Percentiles rank a stretch among this genome's conserved stretches.
phyloP scores from a whole-genome alignment of 768 basidiomycete genomes.

The Crepidotus variabilis region DNA sequence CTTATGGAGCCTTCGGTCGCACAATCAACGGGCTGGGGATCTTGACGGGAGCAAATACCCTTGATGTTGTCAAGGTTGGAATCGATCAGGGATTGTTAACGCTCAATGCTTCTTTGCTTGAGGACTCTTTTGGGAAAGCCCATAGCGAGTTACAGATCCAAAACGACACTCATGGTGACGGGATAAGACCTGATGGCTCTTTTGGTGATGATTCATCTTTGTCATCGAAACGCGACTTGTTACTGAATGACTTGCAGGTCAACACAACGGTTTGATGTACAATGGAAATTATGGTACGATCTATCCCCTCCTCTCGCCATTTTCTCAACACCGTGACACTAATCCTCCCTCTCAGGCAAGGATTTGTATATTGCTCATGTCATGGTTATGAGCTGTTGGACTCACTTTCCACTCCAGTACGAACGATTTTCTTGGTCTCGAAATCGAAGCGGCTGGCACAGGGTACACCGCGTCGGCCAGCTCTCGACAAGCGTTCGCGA shows the following conservation, averaged over 20 bases:
- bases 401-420: constrained; percentile 30
- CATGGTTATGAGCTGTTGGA: not conserved
- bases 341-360: constrained; percentile 31
- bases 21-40: constrained; percentile 41
- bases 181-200: constrained; percentile 52
- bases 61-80: constrained; percentile 63
- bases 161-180: constrained; percentile 48
- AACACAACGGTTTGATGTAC: constrained; percentile 65
- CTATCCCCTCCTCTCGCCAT: not conserved
- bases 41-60: constrained; percentile 60
- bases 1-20: constrained; percentile 44
- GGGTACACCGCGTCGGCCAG: constrained; percentile 42
- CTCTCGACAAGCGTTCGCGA: constrained; percentile 46
- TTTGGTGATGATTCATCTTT: constrained; percentile 28
- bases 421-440: constrained; percentile 59
- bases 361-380: constrained; percentile 31
- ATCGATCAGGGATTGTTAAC: constrained; percentile 46
- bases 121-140: constrained; percentile 45
- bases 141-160: constrained; percentile 52
- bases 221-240: not conserved
- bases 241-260: constrained; percentile 24
- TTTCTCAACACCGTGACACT: not conserved
- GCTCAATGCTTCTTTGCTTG: constrained; percentile 39
- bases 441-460: constrained; percentile 59
- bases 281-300: constrained; percentile 65